Evolutionary conservation across 2,329 filamentous ascomycete genomes (phyloP).

Genomic region (Hysterium pulicare): DNA sequence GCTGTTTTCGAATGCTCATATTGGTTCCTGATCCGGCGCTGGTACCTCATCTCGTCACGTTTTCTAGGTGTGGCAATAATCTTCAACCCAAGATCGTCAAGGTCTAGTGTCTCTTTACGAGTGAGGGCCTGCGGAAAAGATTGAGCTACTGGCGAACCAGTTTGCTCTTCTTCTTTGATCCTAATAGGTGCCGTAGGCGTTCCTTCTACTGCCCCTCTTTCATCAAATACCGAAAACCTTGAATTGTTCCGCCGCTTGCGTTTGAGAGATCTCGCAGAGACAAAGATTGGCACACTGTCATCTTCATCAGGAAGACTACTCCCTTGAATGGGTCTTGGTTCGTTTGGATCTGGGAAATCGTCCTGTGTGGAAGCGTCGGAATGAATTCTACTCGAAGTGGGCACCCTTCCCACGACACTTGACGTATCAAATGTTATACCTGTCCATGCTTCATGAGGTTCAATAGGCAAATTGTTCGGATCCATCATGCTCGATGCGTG

Average conservation of each 20-base stretch:
- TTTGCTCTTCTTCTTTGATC: slow-evolving; percentile 40
- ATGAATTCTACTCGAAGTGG: slow-evolving; percentile 15
- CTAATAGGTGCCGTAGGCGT: slow-evolving; percentile 29
- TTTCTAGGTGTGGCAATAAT: slow-evolving; percentile 32
- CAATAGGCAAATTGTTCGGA: too few species aligned
- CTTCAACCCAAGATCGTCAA: slow-evolving; percentile 36
- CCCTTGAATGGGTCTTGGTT: slow-evolving; percentile 4
- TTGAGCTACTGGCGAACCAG: slow-evolving; percentile 28
- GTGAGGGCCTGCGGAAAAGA: slow-evolving; percentile 15
- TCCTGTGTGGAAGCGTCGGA: slow-evolving; percentile 47
- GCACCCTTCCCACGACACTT: not conserved
- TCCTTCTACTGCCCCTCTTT: slow-evolving; percentile 18
- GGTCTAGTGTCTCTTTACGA: slow-evolving; percentile 43
- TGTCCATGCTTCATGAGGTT: slow-evolving; percentile 3
- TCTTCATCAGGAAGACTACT: slow-evolving; percentile 19
- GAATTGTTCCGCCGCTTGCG: slow-evolving; percentile 33
- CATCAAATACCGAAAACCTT: slow-evolving; percentile 16
- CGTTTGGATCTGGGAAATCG: slow-evolving; percentile 21
- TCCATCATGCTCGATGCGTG: too few species aligned
- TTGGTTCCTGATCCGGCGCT: slow-evolving; percentile 7
- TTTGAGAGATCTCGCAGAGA: slow-evolving; percentile 43
- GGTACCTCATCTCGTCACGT: slow-evolving; percentile 7
- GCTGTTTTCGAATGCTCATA: slow-evolving; percentile 11
- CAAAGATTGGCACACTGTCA: slow-evolving; percentile 41
- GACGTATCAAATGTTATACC: not conserved